Evolutionary conservation across 805 yeast genomes (phyloP).

Genomic region (Blastobotrys americana): DNA sequence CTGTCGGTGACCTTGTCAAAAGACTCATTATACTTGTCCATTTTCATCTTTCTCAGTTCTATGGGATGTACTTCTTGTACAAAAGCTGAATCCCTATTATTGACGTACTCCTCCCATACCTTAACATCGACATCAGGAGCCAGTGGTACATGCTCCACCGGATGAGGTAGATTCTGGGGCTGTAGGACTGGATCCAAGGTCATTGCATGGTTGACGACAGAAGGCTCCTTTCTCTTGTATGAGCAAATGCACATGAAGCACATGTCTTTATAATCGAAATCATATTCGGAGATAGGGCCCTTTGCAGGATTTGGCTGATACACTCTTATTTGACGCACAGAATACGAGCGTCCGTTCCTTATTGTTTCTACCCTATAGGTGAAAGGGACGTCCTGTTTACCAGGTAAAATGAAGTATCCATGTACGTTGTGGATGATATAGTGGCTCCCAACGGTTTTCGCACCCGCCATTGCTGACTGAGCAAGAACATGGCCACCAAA

Average conservation of each 20-base stretch:
- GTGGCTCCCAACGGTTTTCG: constrained; percentile 18
- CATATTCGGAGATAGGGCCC: constrained; percentile 12
- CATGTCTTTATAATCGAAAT: constrained; percentile 14
- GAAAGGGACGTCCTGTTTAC: constrained; percentile 24
- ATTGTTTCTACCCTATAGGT: constrained; percentile 22
- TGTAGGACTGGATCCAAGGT: constrained; percentile 15
- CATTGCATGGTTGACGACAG: constrained; percentile 12
- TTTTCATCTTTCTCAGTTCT: constrained; percentile 26
- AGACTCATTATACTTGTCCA: constrained; percentile 17
- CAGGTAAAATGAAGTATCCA: constrained; percentile 27
- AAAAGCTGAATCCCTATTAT: constrained; percentile 9
- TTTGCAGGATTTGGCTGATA: constrained; percentile 22
- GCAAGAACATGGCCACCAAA: constrained; percentile 29
- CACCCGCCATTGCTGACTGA: constrained; percentile 22
- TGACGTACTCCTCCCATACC: constrained; percentile 18
- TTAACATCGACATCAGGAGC: constrained; percentile 27
- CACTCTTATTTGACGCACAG: constrained; percentile 23
- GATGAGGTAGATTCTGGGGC: constrained; percentile 9
- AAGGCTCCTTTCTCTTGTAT: constrained; percentile 14
- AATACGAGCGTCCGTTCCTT: constrained; percentile 24
- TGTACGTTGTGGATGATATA: constrained; percentile 22
- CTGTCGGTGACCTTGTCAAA: constrained; percentile 14
- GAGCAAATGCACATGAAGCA: constrained; percentile 18
- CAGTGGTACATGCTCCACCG: constrained; percentile 14
- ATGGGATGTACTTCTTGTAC: constrained; percentile 23